Conservation (phyloP, 306 rosid species). For the apple (Malus domestica) region ASM211411v1 NC_041804.1:10379001-10379500, state of each 20-base stretch:
- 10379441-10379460: background rate
- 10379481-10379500: background rate
- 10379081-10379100: constrained; percentile 60
- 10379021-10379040: constrained; percentile 47
- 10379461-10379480: background rate
- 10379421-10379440: background rate
- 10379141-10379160: constrained; percentile 51
- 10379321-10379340: constrained; percentile 62
- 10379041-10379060: constrained; percentile 57
- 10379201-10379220: constrained; percentile 43
- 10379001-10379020: background rate
- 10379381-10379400: constrained; percentile 56
- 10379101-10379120: constrained; percentile 88
- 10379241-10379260: constrained; percentile 65
- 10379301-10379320: constrained; percentile 68
- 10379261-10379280: constrained; percentile 56
- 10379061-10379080: constrained; percentile 87
- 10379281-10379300: constrained; percentile 50
- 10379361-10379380: constrained; percentile 64
- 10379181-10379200: constrained; percentile 52
- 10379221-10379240: constrained; percentile 32
- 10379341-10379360: constrained; percentile 73
- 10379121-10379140: constrained; percentile 69
- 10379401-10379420: background rate
- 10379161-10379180: constrained; percentile 58